Conservation (phyloP, 805 yeast genomes). For the Metschnikowia kofuensis region DNA sequence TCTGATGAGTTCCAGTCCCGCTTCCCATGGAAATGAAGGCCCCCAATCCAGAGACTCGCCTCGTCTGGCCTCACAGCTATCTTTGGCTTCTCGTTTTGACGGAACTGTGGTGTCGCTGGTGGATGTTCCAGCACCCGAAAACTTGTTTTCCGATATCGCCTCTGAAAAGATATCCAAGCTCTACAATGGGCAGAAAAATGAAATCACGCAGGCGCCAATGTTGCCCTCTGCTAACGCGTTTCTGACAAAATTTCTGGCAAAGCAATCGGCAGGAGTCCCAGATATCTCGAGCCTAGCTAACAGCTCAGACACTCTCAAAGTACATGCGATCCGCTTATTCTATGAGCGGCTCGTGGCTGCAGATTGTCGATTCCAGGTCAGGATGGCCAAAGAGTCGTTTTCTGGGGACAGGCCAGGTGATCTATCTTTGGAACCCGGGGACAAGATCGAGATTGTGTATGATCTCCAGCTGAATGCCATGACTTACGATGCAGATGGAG, state of each 20-base stretch:
- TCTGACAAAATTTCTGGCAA: too few species aligned
- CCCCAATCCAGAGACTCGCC: neutral
- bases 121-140: neutral
- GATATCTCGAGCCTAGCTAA: neutral
- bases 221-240: neutral
- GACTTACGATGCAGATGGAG: slow-evolving; percentile 18
- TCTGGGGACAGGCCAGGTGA: slow-evolving; percentile 37
- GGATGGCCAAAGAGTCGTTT: slow-evolving; percentile 25
- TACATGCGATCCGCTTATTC: slow-evolving; percentile 23
- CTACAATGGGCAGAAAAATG: slow-evolving; percentile 35
- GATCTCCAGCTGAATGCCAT: slow-evolving; percentile 28
- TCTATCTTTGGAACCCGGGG: slow-evolving; percentile 33
- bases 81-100: slow-evolving; percentile 1
- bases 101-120: slow-evolving; percentile 4
- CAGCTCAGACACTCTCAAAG: slow-evolving; percentile 24
- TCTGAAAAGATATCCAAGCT: slow-evolving; percentile 22
- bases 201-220: slow-evolving; percentile 31
- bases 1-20: neutral
- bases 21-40: neutral
- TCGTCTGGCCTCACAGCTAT: slow-evolving; percentile 1
- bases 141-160: slow-evolving; percentile 8
- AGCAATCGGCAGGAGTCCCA: neutral
- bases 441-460: slow-evolving; percentile 29
- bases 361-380: neutral
- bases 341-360: slow-evolving; percentile 17